phyloP scores from a whole-genome alignment of 2,329 filamentous ascomycete genomes.

The Penicillium griseofulvum region DNA sequence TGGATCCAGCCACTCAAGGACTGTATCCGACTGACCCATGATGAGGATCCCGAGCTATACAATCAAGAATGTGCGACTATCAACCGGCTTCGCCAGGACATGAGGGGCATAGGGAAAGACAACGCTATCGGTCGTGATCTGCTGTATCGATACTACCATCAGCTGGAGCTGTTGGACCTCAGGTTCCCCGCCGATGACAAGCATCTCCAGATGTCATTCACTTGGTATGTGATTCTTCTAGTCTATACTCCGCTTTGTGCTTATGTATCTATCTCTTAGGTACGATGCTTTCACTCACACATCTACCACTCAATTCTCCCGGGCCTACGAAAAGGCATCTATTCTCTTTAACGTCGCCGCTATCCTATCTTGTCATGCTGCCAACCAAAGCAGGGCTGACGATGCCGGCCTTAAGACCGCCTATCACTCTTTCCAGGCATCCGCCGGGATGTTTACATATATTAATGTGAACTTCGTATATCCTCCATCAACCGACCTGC shows the following conservation, averaged over 20 bases:
- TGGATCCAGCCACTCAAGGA: conserved; percentile 89
- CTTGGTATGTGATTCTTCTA: conserved; percentile 64
- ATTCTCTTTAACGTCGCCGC: conserved; percentile 99
- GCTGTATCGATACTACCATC: conserved; percentile 95
- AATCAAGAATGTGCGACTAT: conserved; percentile 91
- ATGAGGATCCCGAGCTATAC: conserved; percentile 95
- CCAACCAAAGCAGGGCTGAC: conserved; percentile 85
- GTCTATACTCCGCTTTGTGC: neutral
- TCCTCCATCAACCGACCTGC: conserved; percentile 92
- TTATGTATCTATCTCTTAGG: conserved; percentile 51
- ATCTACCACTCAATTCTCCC: conserved; percentile 90
- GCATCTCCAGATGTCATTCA: conserved; percentile 98
- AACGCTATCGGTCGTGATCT: conserved; percentile 90
- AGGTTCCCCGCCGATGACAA: conserved; percentile 97
- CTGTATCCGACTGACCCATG: conserved; percentile 91
- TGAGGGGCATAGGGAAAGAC: conserved; percentile 95
- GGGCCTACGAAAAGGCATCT: conserved; percentile 97
- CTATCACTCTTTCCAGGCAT: conserved; percentile 97
- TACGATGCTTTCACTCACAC: conserved; percentile 99
- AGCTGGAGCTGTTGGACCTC: conserved; percentile 89
- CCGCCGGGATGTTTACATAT: conserved; percentile 99
- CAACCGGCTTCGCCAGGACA: conserved; percentile 93
- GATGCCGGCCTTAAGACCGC: conserved; percentile 92
- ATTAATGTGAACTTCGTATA: conserved; percentile 99
- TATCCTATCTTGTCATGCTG: conserved; percentile 92